These are phyloP conservation scores for Hypoxylon sp. DNA, from an alignment of 2,329 filamentous ascomycete species.

Conservation along the genomic window DNA sequence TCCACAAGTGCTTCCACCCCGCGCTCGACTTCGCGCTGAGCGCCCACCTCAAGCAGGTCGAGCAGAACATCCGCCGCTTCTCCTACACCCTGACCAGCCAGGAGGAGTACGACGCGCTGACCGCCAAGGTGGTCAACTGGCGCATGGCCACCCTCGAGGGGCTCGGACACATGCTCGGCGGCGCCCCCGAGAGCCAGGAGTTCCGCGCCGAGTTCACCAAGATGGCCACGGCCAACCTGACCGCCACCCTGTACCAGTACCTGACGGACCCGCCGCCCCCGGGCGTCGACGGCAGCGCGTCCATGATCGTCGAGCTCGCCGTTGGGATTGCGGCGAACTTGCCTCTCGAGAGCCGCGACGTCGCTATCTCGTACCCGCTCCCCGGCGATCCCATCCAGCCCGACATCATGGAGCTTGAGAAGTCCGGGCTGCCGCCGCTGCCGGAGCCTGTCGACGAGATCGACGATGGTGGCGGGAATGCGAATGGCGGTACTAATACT, in stretches of 20 bases:
- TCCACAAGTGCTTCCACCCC: conserved; percentile 92
- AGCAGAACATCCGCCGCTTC: conserved; percentile 84
- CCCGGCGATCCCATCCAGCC: conserved; percentile 76
- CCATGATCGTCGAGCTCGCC: conserved; percentile 92
- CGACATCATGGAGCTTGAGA: conserved; percentile 86
- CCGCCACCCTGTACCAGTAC: conserved; percentile 74
- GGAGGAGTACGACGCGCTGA: conserved; percentile 89
- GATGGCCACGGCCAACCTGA: conserved; percentile 73
- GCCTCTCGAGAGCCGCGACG: conserved; percentile 89
- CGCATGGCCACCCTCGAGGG: conserved; percentile 92
- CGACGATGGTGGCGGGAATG: conserved; percentile 49
- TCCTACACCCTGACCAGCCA: conserved; percentile 77
- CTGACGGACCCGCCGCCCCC: conserved; percentile 79
- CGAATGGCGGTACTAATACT: conserved; percentile 48
- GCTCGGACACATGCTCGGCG: conserved; percentile 74
- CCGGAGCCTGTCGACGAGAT: conserved; percentile 51
- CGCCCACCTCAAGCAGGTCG: conserved; percentile 81
- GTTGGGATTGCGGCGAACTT: conserved; percentile 86
- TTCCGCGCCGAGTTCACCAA: conserved; percentile 75
- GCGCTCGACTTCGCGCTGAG: conserved; percentile 81
- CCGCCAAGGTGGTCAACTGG: conserved; percentile 90
- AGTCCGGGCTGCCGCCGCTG: conserved; percentile 71
- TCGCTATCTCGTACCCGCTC: conserved; percentile 84
- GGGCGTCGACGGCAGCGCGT: conserved; percentile 86
- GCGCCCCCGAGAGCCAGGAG: conserved; percentile 69